Evolutionary conservation across 129 eudicot genomes (phyloP).

Genomic region (Scalesia atractyloides): DNA sequence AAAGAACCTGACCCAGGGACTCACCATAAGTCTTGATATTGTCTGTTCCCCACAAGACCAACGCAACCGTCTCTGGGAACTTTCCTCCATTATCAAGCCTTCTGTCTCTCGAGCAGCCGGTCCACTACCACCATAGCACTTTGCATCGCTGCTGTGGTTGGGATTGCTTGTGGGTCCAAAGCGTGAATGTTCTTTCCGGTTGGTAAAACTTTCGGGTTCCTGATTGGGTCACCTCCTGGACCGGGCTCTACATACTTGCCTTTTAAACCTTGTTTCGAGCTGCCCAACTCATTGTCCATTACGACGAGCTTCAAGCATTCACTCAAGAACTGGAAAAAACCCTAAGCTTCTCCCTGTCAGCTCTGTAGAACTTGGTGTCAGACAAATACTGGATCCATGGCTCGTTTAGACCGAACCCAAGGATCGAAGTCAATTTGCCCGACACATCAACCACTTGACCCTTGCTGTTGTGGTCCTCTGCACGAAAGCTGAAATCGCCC

Average conservation of each 20-base stretch:
- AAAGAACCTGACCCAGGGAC: constrained; percentile 94
- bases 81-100: constrained; percentile 93
- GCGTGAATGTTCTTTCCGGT: constrained; percentile 98
- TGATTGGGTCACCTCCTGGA: constrained; percentile 97
- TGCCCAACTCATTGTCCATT: constrained; percentile 89
- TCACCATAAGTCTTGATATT: constrained; percentile 97
- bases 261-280: constrained; percentile 88
- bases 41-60: constrained; percentile 99
- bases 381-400: constrained; percentile 94
- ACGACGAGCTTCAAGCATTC: constrained; percentile 87
- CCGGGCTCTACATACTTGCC: constrained; percentile 98
- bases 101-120: constrained; percentile 92
- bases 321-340: constrained; percentile 68
- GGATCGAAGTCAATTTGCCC: constrained; percentile 59
- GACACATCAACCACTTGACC: constrained; percentile 87
- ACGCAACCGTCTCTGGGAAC: constrained; percentile 93
- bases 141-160: constrained; percentile 95
- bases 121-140: constrained; percentile 96
- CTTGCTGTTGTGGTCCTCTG: constrained; percentile 76
- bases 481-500: constrained; percentile 79
- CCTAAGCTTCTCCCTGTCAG: constrained; percentile 87
- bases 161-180: constrained; percentile 96
- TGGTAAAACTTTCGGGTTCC: constrained; percentile 97
- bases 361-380: constrained; percentile 76
- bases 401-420: constrained; percentile 89